Evolutionary conservation across 768 basidiomycete species (phyloP).

Genomic region (Cyclocybe aegerita): DNA sequence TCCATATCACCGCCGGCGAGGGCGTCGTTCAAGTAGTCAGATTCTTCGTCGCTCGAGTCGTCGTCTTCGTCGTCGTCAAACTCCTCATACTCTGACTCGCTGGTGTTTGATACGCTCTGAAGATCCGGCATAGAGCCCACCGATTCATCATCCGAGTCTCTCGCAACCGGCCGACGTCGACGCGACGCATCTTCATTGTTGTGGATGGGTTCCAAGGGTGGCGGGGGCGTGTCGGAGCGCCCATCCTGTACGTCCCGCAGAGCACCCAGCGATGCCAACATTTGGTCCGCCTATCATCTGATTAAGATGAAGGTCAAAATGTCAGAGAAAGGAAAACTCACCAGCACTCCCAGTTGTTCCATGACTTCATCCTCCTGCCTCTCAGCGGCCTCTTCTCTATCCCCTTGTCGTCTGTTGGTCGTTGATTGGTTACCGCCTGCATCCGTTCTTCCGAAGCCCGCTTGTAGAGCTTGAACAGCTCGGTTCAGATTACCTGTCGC

Average conservation of each 20-base stretch:
- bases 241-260: slow-evolving; percentile 7
- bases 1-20: too few relatives aligned
- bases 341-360: slow-evolving; percentile 30
- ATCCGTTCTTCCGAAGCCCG: slow-evolving; percentile 11
- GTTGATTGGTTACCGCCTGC: neutral
- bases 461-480: slow-evolving; percentile 17
- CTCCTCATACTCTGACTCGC: slow-evolving; percentile 25
- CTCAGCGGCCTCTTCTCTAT: slow-evolving; percentile 8
- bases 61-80: slow-evolving; percentile 14
- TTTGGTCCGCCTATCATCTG: slow-evolving; percentile 30
- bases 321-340: slow-evolving; percentile 13
- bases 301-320: neutral
- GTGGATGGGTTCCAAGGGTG: slow-evolving; percentile 8
- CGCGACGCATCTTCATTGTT: neutral
- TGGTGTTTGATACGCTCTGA: slow-evolving; percentile 33
- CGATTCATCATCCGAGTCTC: slow-evolving; percentile 14
- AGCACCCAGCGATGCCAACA: slow-evolving; percentile 23
- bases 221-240: slow-evolving; percentile 11
- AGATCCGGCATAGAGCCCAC: slow-evolving; percentile 35
- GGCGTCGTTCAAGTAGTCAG: neutral
- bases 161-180: neutral
- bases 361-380: slow-evolving; percentile 23
- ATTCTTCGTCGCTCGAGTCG: slow-evolving; percentile 11
- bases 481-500: slow-evolving; percentile 14
- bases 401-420: neutral